These are phyloP conservation scores for Thelephora ganbajun DNA, from an alignment of 768 basidiomycete genomes.

Conservation along the genomic window DNA sequence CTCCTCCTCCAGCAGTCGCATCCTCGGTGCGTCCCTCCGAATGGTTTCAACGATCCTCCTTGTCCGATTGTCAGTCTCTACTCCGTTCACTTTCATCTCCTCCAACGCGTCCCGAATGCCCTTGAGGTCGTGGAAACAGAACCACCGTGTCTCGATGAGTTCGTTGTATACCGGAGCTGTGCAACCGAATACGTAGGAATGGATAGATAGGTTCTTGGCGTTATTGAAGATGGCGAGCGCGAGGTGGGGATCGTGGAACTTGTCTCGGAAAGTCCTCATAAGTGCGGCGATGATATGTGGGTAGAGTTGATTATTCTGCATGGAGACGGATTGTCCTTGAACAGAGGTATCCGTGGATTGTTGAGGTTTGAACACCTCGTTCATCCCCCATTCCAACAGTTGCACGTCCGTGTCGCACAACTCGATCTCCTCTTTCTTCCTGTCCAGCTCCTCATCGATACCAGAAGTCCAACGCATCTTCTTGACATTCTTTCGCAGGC, in stretches of 20 bases:
- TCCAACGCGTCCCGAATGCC: slow-evolving; percentile 60
- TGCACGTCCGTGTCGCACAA: slow-evolving; percentile 53
- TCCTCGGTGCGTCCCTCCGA: slow-evolving; percentile 45
- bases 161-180: slow-evolving; percentile 83
- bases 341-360: slow-evolving; percentile 23
- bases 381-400: slow-evolving; percentile 60
- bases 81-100: slow-evolving; percentile 76
- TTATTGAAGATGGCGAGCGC: slow-evolving; percentile 75
- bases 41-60: slow-evolving; percentile 46
- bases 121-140: slow-evolving; percentile 64
- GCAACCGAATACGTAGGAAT: slow-evolving; percentile 84
- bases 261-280: slow-evolving; percentile 67
- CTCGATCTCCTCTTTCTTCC: slow-evolving; percentile 62
- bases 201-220: slow-evolving; percentile 57
- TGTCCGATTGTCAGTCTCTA: slow-evolving; percentile 49
- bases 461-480: slow-evolving; percentile 36
- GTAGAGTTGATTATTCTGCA: slow-evolving; percentile 50
- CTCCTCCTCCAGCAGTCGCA: slow-evolving; percentile 39
- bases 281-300: slow-evolving; percentile 63
- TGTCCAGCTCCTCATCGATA: slow-evolving; percentile 43
- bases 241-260: slow-evolving; percentile 65
- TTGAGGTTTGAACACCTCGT: slow-evolving; percentile 51
- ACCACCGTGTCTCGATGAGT: slow-evolving; percentile 76
- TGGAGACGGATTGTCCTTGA: slow-evolving; percentile 12
- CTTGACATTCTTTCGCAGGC: slow-evolving; percentile 38